Conservation (phyloP, 495 filamentous ascomycete species). For the Neurospora sp. region DNA sequence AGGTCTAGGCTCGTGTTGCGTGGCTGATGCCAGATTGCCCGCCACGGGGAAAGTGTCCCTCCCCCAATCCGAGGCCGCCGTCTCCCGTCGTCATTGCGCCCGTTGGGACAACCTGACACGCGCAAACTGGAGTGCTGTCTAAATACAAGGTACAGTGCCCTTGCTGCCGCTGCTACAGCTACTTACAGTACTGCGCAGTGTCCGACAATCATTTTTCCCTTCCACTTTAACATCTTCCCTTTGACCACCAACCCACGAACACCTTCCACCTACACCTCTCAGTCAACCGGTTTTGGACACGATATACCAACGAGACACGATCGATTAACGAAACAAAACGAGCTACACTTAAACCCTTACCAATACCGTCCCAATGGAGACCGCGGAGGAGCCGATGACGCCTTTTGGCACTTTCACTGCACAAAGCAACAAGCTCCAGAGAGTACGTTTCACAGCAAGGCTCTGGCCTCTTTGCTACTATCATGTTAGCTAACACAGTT, state of each 20-base stretch:
- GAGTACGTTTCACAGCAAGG: slow-evolving; percentile 18
- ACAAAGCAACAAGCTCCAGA: slow-evolving; percentile 28
- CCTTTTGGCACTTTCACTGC: slow-evolving; percentile 22
- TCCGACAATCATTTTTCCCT: not conserved
- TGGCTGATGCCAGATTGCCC: not conserved
- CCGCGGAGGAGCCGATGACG: slow-evolving; percentile 17
- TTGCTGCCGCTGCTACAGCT: not conserved
- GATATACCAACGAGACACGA: not conserved
- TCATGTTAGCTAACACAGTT: not conserved
- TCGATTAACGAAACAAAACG: not conserved
- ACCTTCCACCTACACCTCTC: not conserved
- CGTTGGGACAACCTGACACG: not conserved
- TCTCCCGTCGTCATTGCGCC: not conserved
- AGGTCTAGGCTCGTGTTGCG: not conserved
- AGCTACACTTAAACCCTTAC: not conserved
- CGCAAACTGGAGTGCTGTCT: not conserved
- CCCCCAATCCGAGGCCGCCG: not conserved
- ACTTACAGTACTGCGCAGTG: not conserved
- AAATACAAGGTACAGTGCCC: not conserved
- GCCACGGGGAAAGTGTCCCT: not conserved
- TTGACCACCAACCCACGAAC: not conserved
- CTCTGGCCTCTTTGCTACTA: not conserved
- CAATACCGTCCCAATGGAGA: slow-evolving; percentile 13
- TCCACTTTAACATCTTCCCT: not conserved
- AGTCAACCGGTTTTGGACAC: not conserved